Evolutionary conservation across 805 yeast species (phyloP), one percentile per base, ranked within the genome.

Genomic region (Hanseniaspora opuntiae): DNA sequence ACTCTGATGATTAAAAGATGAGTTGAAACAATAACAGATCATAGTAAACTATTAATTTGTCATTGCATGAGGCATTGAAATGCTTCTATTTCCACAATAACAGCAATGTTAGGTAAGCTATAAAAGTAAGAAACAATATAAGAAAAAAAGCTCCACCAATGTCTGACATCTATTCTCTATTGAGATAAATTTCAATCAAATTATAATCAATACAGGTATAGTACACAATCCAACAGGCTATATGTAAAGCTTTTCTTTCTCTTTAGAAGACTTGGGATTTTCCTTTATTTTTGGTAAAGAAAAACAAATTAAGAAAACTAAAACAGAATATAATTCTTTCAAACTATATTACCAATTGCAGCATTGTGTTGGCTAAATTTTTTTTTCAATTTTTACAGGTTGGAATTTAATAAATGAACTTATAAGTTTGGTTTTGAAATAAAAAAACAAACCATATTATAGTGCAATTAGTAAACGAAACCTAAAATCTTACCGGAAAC

Each of bases 401-500:
- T 28, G 11, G 12, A 5, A 4, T 41, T 41, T 9, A n/a, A n/a
- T 28, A 42, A n/a, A 42, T 42, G 45, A 42, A 42, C 35, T 42
- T 42, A 22, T 20, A 19, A 38, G 12, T 38, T 12, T 19, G 16
- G 24, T 38, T 38, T 38, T 35, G 9, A 7, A 7, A 35, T 16
- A n/a, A 16, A n/a, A 14, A 35, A n/a, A 16, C 38, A 35, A 16
- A 35, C 19, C n/a, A n/a, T n/a, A n/a, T 16, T 35, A 6, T 32
- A 35, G 30, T 45, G 30, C 51, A 58, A 58, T 69, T 85, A 89
- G 85, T 89, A 89, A 63, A 89, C 96, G 80, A 86, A 89, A 72
- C 97, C 97, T 71, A 89, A 84, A 76, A 89, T 85, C 83, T 89
- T 89, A 76, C 97, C 97, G 66, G 96, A 87, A 67, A 89, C 97